Conservation (phyloP, 257 asterid species). For the Lithospermum erythrorhizon region DNA sequence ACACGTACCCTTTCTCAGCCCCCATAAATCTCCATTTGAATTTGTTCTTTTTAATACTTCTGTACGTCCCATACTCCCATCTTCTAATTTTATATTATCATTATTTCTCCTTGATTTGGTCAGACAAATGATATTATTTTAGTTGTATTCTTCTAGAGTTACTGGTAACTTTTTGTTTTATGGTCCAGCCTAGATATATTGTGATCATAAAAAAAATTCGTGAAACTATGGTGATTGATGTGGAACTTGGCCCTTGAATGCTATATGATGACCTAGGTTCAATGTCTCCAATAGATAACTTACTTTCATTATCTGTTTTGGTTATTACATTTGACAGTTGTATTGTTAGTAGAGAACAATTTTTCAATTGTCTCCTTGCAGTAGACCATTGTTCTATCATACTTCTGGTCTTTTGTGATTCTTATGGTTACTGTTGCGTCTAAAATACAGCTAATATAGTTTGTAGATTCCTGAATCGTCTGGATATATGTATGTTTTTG, state of each 20-base stretch:
- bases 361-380: neutral
- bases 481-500: constrained; percentile 4
- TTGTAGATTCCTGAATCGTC: neutral
- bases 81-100: no score
- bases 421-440: neutral
- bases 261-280: neutral
- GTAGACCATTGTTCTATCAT: neutral
- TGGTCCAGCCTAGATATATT: neutral
- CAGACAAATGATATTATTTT: no score
- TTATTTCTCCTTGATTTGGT: no score
- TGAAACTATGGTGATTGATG: neutral
- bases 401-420: neutral
- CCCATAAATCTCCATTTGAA: neutral
- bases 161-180: neutral
- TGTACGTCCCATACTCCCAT: neutral
- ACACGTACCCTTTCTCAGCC: neutral
- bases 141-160: no score
- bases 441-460: neutral
- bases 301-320: no score
- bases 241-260: neutral
- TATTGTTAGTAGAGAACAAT: neutral
- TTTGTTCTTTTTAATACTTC: neutral
- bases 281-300: neutral
- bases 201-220: no score
- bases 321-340: no score